Percentiles rank a stretch among this genome's conserved stretches.
These are phyloP conservation scores for Magnaporthiopsis rhizophila DNA, from an alignment of 2,329 filamentous ascomycete species.

Conservation along the genomic window DNA sequence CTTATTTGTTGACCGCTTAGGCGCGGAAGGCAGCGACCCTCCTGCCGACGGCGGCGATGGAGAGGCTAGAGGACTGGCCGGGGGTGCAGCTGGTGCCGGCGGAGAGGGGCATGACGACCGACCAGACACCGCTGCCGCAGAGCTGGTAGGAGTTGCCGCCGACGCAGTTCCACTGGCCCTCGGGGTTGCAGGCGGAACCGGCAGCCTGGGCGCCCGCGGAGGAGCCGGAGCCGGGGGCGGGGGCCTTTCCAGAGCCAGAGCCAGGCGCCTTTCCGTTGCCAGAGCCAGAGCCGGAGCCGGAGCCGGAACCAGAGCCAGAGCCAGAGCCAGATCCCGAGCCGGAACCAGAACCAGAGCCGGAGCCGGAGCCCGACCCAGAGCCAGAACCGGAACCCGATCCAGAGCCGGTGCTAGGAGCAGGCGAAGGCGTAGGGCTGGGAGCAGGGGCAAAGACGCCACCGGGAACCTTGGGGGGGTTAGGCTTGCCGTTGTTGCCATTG, in stretches of 20 bases:
- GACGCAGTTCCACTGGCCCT: constrained; percentile 44
- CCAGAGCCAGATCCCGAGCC: constrained; percentile 17
- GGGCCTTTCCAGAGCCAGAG: constrained; percentile 11
- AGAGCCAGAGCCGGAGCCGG: constrained; percentile 11
- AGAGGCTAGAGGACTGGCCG: constrained; percentile 21
- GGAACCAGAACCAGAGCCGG: constrained; percentile 24
- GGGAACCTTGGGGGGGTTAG: constrained; percentile 5
- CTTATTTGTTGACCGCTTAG: constrained; percentile 8
- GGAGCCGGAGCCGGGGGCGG: constrained; percentile 15
- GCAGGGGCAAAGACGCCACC: constrained; percentile 27
- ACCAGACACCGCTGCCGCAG: constrained; percentile 42
- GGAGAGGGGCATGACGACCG: constrained; percentile 30
- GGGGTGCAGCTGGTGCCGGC: constrained; percentile 36
- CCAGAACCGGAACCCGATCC: constrained; percentile 22
- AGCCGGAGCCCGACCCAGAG: constrained; percentile 14
- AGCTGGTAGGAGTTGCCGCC: constrained; percentile 38
- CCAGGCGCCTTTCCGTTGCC: constrained; percentile 10
- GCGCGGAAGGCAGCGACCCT: constrained; percentile 17
- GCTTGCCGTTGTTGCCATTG: constrained; percentile 16
- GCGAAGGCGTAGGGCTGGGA: constrained; percentile 10
- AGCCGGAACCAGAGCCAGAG: constrained; percentile 12
- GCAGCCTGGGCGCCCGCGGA: constrained; percentile 23
- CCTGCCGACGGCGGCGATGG: constrained; percentile 16
- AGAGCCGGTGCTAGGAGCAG: no score
- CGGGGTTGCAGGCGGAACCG: constrained; percentile 36